phyloP scores from a whole-genome alignment of 805 yeast genomes.

The Wickerhamomyces xylosicus region DNA sequence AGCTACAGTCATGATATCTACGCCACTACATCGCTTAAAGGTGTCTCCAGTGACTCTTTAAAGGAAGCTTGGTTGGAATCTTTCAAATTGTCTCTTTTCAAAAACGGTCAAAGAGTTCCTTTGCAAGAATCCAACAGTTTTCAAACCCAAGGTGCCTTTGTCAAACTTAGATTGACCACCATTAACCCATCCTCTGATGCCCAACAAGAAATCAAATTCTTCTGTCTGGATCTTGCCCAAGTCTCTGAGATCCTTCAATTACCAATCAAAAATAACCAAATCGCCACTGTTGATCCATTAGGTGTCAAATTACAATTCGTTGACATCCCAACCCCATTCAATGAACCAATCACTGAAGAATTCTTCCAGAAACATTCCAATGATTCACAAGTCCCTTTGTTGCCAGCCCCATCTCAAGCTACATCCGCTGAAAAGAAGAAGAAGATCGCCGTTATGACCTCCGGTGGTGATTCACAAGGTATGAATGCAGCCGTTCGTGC shows the following conservation, averaged over 20 bases:
- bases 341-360: slow-evolving; percentile 4
- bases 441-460: slow-evolving; percentile 89
- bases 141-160: slow-evolving; percentile 34
- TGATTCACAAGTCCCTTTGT: slow-evolving; percentile 3
- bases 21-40: slow-evolving; percentile 30
- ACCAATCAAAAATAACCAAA: slow-evolving; percentile 9
- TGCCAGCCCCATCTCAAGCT: slow-evolving; percentile 1
- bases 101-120: slow-evolving; percentile 48
- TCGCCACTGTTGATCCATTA: slow-evolving; percentile 46
- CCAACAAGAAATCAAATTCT: slow-evolving; percentile 29
- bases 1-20: slow-evolving; percentile 42
- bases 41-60: slow-evolving; percentile 56
- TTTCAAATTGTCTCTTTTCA: slow-evolving; percentile 50
- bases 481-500: slow-evolving; percentile 96
- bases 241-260: slow-evolving; percentile 14
- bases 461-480: slow-evolving; percentile 99
- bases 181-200: slow-evolving; percentile 21
- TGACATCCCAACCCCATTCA: slow-evolving; percentile 16
- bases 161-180: slow-evolving; percentile 32
- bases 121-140: slow-evolving; percentile 30
- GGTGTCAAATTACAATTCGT: slow-evolving; percentile 38
- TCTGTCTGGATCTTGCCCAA: slow-evolving; percentile 27
- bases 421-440: slow-evolving; percentile 12
- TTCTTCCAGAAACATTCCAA: slow-evolving; percentile 6
- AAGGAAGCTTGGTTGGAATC: slow-evolving; percentile 67